Base-by-base conservation (phyloP, 2,329 filamentous ascomycete genomes). In the Trichophyton equinum region DNA sequence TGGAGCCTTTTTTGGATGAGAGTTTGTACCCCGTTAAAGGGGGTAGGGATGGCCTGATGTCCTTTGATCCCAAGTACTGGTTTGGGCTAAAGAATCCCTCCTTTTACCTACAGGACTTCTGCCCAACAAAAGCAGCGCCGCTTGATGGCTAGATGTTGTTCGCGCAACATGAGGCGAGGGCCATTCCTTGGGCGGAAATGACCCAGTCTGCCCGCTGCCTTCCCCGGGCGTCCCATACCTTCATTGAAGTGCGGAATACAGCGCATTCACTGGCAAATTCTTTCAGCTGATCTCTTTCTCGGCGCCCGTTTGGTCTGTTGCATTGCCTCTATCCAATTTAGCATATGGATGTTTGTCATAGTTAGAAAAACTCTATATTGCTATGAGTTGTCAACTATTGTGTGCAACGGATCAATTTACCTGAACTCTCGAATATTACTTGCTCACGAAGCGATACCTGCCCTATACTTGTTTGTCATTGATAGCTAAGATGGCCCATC, bases 271-370 rank as follows among this genome's bases (percentile, higher is more conserved):
- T 13, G 4, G n/a, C 25, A 4, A 15, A 27, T 55, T 27, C 22
- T 33, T 38, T 55, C 51, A 55, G 51, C 27, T 55, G 51, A 55
- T 55, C 25, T 36, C 51, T 55, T 36, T 27, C 30, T 18, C 15
- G 27, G 11, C 27, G 22, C 30, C 25, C 27, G 51, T 55, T 55
- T 33, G 51, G 27, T 20, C 51, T 55, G 51, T 36, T 55, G 27
- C 27, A 25, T 55, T 55, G 20, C 27, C 55, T 57, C 40, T 33
- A 57, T n/a, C 36, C 55, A 25, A 44, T 44, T 7, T 4, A 18
- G 36, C 53, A 57, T 42, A 42, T 25, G 55, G n/a, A 57, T 57
- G 55, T 57, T 57, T 57, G 55, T 44, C 40, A 57, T 20, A 40
- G 22, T 42, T 25, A 38, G 33, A 38, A 57, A 57, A 57, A 40